A percentile compares a stretch with the other conserved stretches of the same genome.
Evolutionary conservation across 257 asterid species (phyloP).

Genomic region (Penstemon davidsonii): DNA sequence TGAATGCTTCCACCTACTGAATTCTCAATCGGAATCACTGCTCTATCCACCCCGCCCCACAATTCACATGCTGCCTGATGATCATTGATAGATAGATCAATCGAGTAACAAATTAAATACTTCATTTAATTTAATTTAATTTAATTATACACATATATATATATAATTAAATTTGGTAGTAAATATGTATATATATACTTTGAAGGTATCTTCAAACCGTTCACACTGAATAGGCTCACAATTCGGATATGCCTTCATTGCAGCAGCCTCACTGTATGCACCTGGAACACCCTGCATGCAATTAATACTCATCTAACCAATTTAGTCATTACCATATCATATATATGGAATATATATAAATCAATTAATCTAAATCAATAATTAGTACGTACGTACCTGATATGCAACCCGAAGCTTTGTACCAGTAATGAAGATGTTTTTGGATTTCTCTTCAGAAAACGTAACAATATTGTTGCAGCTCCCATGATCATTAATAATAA

Average conservation of each 20-base stretch:
- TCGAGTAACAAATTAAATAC: no score
- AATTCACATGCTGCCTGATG: not conserved
- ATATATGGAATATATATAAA: no score
- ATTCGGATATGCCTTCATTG: constrained; percentile 2
- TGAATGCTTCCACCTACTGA: constrained; percentile 19
- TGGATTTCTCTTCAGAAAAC: not conserved
- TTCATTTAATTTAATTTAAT: no score
- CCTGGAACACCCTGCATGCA: constrained; percentile 18
- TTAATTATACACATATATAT: no score
- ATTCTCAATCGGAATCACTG: constrained; percentile 22
- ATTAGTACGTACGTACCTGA: constrained; percentile 1
- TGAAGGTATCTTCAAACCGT: constrained; percentile 15
- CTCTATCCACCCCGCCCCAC: not conserved
- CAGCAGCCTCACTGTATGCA: constrained; percentile 20
- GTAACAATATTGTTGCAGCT: not conserved
- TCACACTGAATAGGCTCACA: not conserved
- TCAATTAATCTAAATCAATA: not conserved
- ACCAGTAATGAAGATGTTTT: not conserved
- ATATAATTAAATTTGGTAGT: no score
- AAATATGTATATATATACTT: not conserved
- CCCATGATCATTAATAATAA: not conserved
- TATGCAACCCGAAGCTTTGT: constrained; percentile 7
- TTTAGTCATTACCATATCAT: no score
- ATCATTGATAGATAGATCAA: no score
- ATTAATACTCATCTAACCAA: no score